These are phyloP conservation scores for Sphaerosporella brunnea DNA, from an alignment of 495 filamentous ascomycete species.

Conservation along the genomic window DNA sequence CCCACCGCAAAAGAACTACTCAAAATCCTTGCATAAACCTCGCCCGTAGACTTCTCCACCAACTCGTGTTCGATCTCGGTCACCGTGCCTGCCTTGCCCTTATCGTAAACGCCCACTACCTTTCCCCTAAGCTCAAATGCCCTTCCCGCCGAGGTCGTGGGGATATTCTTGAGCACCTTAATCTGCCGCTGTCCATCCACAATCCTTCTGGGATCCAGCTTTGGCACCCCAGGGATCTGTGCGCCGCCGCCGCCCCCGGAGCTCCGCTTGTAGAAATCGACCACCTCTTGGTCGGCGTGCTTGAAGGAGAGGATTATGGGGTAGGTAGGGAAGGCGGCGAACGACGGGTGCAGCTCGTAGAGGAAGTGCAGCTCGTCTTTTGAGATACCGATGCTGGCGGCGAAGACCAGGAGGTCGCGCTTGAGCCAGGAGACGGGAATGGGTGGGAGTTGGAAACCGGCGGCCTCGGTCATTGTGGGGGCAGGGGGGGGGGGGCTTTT, in stretches of 20 bases:
- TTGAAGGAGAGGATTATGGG: slow-evolving; percentile 76
- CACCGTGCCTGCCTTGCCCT: slow-evolving; percentile 67
- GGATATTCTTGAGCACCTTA: slow-evolving; percentile 59
- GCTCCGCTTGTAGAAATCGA: slow-evolving; percentile 62
- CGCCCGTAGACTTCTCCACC: slow-evolving; percentile 49
- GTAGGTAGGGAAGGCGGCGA: slow-evolving; percentile 75
- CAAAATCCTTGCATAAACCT: slow-evolving; percentile 51
- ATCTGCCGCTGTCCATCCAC: slow-evolving; percentile 78
- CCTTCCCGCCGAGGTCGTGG: slow-evolving; percentile 48
- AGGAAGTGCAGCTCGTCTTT: slow-evolving; percentile 72
- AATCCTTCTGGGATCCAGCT: slow-evolving; percentile 52
- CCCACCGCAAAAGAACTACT: slow-evolving; percentile 62
- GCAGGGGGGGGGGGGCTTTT: too few relatives aligned
- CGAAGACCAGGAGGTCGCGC: slow-evolving; percentile 71
- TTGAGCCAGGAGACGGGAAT: slow-evolving; percentile 65
- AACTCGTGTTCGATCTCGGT: slow-evolving; percentile 64
- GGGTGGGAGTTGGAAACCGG: slow-evolving; percentile 59
- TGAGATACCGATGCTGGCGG: slow-evolving; percentile 66
- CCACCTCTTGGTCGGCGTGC: slow-evolving; percentile 54
- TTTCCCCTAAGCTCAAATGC: slow-evolving; percentile 63
- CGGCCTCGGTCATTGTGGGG: slow-evolving; percentile 36
- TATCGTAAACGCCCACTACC: slow-evolving; percentile 79
- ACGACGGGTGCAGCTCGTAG: slow-evolving; percentile 69
- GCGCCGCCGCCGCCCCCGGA: slow-evolving; percentile 36
- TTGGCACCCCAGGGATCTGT: slow-evolving; percentile 58